Conservation (phyloP, 176 grass and related monocot genomes). For the Eleusine coracana region DNA sequence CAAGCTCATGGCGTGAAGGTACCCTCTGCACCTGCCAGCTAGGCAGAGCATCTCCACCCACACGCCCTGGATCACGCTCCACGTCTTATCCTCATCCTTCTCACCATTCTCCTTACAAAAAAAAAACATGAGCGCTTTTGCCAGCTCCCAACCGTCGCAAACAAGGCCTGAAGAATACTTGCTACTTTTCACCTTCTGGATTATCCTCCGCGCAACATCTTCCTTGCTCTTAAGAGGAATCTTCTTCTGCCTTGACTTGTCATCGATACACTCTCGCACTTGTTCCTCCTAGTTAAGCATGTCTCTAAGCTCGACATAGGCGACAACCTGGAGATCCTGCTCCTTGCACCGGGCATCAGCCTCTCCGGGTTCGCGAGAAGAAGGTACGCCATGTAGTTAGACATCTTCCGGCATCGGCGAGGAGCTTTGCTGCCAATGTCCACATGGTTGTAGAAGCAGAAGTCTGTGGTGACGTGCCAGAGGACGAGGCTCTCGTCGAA, state of each 20-base stretch:
- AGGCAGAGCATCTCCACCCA: neutral
- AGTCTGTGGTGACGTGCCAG: slow-evolving; percentile 24
- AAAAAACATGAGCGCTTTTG: neutral
- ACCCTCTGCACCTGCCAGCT: neutral
- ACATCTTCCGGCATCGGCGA: neutral
- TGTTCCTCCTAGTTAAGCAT: too few species aligned
- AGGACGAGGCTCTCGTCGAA: slow-evolving; percentile 24
- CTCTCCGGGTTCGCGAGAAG: neutral
- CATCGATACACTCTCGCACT: too few species aligned
- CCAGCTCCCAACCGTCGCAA: neutral
- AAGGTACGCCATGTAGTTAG: slow-evolving; percentile 39
- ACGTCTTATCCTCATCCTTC: slow-evolving; percentile 7
- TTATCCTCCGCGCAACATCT: neutral
- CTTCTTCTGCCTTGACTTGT: neutral
- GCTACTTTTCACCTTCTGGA: neutral
- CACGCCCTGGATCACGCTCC: slow-evolving; percentile 5
- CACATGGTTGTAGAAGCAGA: slow-evolving; percentile 16
- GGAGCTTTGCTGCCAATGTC: neutral
- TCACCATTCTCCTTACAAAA: too few species aligned
- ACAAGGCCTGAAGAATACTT: neutral
- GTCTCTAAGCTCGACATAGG: too few species aligned
- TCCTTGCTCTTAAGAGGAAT: neutral
- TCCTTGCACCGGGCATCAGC: slow-evolving; percentile 7
- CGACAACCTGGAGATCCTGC: neutral
- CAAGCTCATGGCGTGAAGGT: slow-evolving; percentile 13